Evolutionary conservation across 1,139 yeast genomes (phyloP).

Genomic region (Diutina sp.): DNA sequence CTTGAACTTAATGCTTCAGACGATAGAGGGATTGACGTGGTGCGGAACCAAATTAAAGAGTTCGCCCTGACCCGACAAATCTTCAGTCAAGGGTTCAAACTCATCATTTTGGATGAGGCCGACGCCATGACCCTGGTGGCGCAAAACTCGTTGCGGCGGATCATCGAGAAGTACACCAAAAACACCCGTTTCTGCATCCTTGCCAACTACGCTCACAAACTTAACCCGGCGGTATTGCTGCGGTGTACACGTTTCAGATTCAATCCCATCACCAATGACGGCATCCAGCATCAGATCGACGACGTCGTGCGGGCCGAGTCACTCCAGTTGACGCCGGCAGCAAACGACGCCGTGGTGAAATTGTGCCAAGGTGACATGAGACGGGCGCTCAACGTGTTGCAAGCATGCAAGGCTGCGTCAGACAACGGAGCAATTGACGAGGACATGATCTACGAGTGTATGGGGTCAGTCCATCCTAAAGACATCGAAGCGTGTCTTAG

Average conservation of each 20-base stretch:
- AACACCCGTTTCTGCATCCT: constrained; percentile 92
- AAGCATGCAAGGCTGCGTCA: constrained; percentile 80
- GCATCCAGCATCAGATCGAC: constrained; percentile 55
- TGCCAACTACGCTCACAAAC: constrained; percentile 91
- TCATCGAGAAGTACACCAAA: constrained; percentile 87
- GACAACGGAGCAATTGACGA: constrained; percentile 39
- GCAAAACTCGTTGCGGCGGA: constrained; percentile 85
- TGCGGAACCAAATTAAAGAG: constrained; percentile 70
- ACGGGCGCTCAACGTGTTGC: constrained; percentile 83
- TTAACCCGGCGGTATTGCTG: constrained; percentile 87
- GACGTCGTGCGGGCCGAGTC: constrained; percentile 60
- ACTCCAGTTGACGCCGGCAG: constrained; percentile 44
- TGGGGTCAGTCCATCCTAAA: constrained; percentile 89
- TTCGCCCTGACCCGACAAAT: constrained; percentile 89
- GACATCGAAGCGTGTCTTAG: constrained; percentile 69
- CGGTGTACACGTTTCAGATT: constrained; percentile 94
- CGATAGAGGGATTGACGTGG: constrained; percentile 81
- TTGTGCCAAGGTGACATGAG: constrained; percentile 93
- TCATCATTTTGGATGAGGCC: constrained; percentile 91
- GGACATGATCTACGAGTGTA: constrained; percentile 80
- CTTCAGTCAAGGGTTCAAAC: constrained; percentile 67
- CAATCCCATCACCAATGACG: constrained; percentile 60
- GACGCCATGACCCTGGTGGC: constrained; percentile 98
- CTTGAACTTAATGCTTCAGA: constrained; percentile 82
- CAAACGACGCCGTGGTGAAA: constrained; percentile 50